Conservation (phyloP, 2,329 filamentous ascomycete genomes). For the Fusarium sp. region DNA sequence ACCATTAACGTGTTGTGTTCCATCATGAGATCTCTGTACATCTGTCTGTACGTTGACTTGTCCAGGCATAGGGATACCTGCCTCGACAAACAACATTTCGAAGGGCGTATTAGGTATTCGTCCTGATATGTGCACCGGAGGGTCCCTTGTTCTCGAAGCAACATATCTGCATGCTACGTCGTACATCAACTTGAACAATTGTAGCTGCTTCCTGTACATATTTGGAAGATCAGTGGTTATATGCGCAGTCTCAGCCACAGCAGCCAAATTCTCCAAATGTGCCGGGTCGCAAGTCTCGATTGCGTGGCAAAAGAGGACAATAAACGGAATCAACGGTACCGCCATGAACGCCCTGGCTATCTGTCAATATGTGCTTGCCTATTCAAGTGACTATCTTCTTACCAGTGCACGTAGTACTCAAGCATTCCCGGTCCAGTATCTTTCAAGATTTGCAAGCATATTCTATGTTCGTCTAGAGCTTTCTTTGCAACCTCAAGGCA, state of each 20-base stretch:
- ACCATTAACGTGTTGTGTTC: rapidly evolving
- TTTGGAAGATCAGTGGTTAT: neutral
- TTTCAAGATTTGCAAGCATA: neutral
- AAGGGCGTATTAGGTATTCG: conserved; percentile 17
- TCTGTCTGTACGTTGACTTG: neutral
- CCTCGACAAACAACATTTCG: conserved; percentile 19
- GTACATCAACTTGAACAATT: conserved; percentile 14
- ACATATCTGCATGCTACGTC: conserved; percentile 13
- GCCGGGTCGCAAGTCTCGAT: conserved; percentile 14
- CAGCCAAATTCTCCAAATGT: neutral
- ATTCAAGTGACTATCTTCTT: rapidly evolving
- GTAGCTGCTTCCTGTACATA: conserved; percentile 15
- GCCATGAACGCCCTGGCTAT: neutral
- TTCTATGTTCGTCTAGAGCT: neutral
- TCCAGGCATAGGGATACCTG: neutral
- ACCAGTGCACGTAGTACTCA: conserved; percentile 16
- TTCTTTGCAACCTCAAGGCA: neutral
- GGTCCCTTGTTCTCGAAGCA: neutral
- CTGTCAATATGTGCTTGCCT: neutral
- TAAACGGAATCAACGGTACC: conserved; percentile 4
- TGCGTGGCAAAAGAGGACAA: conserved; percentile 15
- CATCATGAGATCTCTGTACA: rapidly evolving
- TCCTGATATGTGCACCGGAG: neutral
- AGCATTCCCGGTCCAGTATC: neutral
- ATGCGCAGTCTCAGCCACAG: conserved; percentile 6